Evolutionary conservation across 2,329 filamentous ascomycete species (phyloP).

Genomic region (Neofusicoccum laricinum): DNA sequence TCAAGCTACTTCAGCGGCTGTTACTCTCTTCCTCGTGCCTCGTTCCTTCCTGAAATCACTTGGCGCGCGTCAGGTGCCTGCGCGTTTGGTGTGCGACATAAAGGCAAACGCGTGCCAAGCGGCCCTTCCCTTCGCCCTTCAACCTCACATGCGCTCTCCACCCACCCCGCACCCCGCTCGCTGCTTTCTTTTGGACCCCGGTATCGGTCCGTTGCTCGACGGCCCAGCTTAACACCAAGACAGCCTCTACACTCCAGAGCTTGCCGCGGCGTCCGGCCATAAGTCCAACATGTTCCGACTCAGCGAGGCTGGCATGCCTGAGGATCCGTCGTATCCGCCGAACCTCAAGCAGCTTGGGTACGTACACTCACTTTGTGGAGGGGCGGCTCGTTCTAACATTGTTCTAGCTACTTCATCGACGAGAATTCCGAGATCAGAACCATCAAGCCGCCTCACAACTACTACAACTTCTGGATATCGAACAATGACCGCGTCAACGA

Average conservation of each 20-base stretch:
- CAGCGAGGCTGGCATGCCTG: constrained; percentile 64
- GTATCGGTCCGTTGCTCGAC: neutral
- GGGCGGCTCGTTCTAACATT: constrained; percentile 3
- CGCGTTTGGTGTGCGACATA: neutral
- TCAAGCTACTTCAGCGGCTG: neutral
- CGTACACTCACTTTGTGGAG: constrained; percentile 22
- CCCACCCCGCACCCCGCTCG: neutral
- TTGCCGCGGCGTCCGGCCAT: too few species aligned
- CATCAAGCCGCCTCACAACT: constrained; percentile 63
- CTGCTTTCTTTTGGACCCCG: neutral
- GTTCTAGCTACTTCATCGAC: constrained; percentile 72
- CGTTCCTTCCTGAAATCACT: neutral
- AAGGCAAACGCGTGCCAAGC: neutral
- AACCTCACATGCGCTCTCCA: neutral
- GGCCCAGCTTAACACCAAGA: too few species aligned
- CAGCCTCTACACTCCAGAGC: too few species aligned
- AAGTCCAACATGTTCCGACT: constrained; percentile 72
- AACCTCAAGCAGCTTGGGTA: constrained; percentile 73
- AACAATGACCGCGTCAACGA: constrained; percentile 76
- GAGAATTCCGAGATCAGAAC: constrained; percentile 70
- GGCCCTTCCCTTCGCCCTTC: neutral
- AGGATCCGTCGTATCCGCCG: constrained; percentile 63
- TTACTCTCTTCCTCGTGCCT: too few species aligned
- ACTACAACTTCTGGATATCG: constrained; percentile 72
- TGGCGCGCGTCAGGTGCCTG: neutral